Evolutionary conservation across 2,329 filamentous ascomycete species (phyloP).

Genomic region (Fusarium camptoceras): DNA sequence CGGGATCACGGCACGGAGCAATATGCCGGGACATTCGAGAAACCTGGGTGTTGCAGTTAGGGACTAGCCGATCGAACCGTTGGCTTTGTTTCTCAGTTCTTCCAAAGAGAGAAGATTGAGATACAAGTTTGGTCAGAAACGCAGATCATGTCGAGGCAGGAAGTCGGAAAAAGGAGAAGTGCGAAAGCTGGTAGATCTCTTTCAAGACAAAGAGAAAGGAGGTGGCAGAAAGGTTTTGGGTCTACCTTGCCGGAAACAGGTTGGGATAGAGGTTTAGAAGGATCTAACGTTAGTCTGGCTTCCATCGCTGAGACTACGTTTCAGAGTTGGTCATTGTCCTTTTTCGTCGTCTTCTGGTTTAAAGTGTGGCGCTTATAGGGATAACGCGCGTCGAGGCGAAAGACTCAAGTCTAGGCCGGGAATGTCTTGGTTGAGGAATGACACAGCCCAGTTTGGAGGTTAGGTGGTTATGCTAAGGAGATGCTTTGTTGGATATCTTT

Average conservation of each 20-base stretch:
- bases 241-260: constrained; percentile 7
- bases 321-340: constrained; percentile 29
- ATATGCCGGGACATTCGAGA: background rate
- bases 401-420: background rate
- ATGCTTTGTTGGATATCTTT: constrained; percentile 23
- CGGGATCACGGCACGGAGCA: constrained; percentile 12
- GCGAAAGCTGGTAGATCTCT: constrained; percentile 1
- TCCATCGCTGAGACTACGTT: constrained; percentile 30
- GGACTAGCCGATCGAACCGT: background rate
- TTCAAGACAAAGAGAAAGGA: constrained; percentile 21
- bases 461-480: background rate
- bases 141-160: background rate
- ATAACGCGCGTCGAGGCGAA: constrained; percentile 33
- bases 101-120: background rate
- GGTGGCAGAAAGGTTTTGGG: constrained; percentile 18
- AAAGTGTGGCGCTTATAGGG: constrained; percentile 23
- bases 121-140: background rate
- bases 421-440: constrained; percentile 36
- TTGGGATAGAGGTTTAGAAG: background rate
- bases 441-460: constrained; percentile 8
- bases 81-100: background rate
- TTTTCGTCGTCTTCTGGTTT: background rate
- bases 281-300: constrained; percentile 24
- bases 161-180: constrained; percentile 2
- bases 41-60: background rate